Base-by-base conservation (phyloP, 75 land plant genomes). In the Cunninghamia lanceolata region DNA sequence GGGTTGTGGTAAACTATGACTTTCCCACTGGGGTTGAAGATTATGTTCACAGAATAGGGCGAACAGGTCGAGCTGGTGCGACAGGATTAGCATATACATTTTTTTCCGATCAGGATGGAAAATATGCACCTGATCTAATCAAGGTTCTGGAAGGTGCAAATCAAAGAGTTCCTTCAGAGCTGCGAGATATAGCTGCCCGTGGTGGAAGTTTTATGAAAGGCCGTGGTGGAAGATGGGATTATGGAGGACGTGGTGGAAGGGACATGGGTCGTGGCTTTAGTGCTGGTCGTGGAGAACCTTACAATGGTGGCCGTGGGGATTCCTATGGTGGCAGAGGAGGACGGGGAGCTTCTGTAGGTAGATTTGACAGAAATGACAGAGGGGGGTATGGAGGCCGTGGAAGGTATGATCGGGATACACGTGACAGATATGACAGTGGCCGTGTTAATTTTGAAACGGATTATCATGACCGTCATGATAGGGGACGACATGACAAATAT, bases 11-110 rank as follows among this genome's bases (percentile, higher is more conserved):
- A 87, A 97, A 97, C 86, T 97, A 91, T 86, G 99, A 97, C 73
- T 97, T 97, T 87, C 99, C 99, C 14, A 96, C 93, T 45, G 98
- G 98, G 36, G 94, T 97, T 34, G 99, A 97, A 86, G 99, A 97
- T 66, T 97, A 97, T 88, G 99, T 97, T 9, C 99, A 97, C 83
- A 93, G 99, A 74, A 96, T 96, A 84, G 98, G 98, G 36, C 90
- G 98, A 68, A 96, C 98, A 42, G 98, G 98, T 0, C 87, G 98
- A 86, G 98, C 98, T 81, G 98, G 98, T 83, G 98, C 99, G 9
- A 97, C 96, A 77, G 99, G 99, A 34, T 66, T 91, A 13, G 95
- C 99, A 14, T 88, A 91, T 54, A 94, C 99, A 15, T 97, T 97
- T 78, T 96, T 97, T 43, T 86, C 89, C 71, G 98, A 96, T 32